These are phyloP conservation scores for Cladorrhinum sp. DNA, from an alignment of 2,329 filamentous ascomycete species.

Conservation along the genomic window DNA sequence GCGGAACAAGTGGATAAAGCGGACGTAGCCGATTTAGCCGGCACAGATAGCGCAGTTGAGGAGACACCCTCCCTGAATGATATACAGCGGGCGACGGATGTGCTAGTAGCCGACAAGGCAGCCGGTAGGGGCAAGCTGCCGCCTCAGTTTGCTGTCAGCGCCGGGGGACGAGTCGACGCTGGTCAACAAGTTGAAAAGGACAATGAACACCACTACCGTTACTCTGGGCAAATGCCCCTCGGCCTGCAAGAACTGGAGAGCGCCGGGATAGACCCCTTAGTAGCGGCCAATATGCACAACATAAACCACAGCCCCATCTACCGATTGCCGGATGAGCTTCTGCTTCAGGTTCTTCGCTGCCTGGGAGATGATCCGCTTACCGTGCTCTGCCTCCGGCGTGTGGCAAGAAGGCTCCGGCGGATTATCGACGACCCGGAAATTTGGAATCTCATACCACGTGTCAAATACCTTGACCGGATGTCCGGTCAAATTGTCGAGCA, in stretches of 20 bases:
- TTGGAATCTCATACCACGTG: slow-evolving; percentile 8
- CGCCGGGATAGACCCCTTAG: slow-evolving; percentile 18
- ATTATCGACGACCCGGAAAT: slow-evolving; percentile 13
- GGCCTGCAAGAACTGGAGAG: slow-evolving; percentile 13
- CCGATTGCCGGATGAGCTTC: slow-evolving; percentile 23
- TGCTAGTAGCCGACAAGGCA: slow-evolving; percentile 9
- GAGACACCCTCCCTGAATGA: slow-evolving; percentile 9
- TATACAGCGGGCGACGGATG: slow-evolving; percentile 9
- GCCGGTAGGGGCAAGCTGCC: slow-evolving; percentile 7
- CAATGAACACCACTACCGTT: slow-evolving; percentile 7
- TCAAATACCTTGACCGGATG: background rate
- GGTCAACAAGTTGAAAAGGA: slow-evolving; percentile 10
- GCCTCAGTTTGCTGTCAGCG: slow-evolving; percentile 3
- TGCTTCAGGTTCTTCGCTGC: slow-evolving; percentile 17
- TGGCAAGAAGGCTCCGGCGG: slow-evolving; percentile 22
- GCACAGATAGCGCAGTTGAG: slow-evolving; percentile 1
- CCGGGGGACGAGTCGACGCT: slow-evolving; percentile 6
- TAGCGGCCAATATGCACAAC: slow-evolving; percentile 23
- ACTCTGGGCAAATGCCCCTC: slow-evolving; percentile 11
- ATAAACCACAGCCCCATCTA: slow-evolving; percentile 19
- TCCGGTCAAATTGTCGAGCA: slow-evolving; percentile 6
- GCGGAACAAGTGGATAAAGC: slow-evolving; percentile 6
- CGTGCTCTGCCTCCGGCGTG: slow-evolving; percentile 20
- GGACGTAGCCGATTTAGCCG: background rate
- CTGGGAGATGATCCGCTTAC: slow-evolving; percentile 16